phyloP scores from a whole-genome alignment of 495 filamentous ascomycete species.

The Aspergillus sparsus region DNA sequence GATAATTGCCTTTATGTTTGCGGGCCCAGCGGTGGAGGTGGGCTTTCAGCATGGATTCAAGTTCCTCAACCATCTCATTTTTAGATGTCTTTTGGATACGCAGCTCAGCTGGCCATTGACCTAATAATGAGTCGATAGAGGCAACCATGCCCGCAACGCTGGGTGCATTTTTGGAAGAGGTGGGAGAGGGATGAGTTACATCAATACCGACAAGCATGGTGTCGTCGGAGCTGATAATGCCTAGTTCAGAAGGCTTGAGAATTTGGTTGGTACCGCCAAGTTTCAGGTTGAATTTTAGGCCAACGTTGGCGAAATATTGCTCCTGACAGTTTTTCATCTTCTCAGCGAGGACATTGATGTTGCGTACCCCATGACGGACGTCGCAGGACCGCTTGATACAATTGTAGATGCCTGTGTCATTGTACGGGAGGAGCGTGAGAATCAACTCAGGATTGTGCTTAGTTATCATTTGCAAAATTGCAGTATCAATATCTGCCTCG shows the following conservation, averaged over 20 bases:
- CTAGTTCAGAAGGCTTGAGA: conserved; percentile 51
- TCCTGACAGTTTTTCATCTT: conserved; percentile 48
- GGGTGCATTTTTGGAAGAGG: conserved; percentile 59
- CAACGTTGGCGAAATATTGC: conserved; percentile 73
- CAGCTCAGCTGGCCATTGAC: conserved; percentile 67
- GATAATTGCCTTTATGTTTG: conserved; percentile 50
- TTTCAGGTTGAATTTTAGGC: conserved; percentile 84
- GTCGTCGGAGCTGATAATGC: conserved; percentile 57
- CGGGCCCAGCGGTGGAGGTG: conserved; percentile 63
- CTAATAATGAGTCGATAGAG: conserved; percentile 60
- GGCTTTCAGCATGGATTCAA: conserved; percentile 57
- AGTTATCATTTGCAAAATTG: conserved; percentile 33
- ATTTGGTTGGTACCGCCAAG: conserved; percentile 78
- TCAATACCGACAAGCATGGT: conserved; percentile 89
- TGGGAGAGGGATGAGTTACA: conserved; percentile 85
- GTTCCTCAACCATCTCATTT: conserved; percentile 59
- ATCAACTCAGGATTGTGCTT: conserved; percentile 52
- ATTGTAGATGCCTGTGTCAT: conserved; percentile 59
- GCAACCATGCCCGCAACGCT: conserved; percentile 78
- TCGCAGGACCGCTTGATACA: conserved; percentile 39
- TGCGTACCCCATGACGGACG: conserved; percentile 18
- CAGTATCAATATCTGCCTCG: conserved; percentile 27
- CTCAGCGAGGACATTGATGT: conserved; percentile 31
- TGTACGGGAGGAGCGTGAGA: conserved; percentile 60
- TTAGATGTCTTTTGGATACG: conserved; percentile 52